Conservation (phyloP, 2,329 filamentous ascomycete species). For the Colletotrichum cuscutae region DNA sequence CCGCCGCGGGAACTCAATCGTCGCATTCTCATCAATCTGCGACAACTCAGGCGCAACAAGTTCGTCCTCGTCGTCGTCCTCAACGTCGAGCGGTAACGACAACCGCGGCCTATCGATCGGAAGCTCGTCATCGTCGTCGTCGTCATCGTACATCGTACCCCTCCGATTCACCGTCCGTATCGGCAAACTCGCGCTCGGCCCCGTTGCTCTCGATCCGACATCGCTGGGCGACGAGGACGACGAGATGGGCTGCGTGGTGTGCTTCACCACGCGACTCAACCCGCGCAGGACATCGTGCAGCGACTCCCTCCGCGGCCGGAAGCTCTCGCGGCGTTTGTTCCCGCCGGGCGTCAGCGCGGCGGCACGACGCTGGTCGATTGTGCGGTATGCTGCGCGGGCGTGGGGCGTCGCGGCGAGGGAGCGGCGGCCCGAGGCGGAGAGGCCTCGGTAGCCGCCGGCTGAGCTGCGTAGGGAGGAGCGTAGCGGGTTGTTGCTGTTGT, state of each 20-base stretch:
- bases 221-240: slow-evolving; percentile 58
- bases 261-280: slow-evolving; percentile 65
- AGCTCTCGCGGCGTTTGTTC: slow-evolving; percentile 63
- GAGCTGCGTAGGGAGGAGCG: slow-evolving; percentile 11
- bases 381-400: slow-evolving; percentile 67
- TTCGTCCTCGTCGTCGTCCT: slow-evolving; percentile 58
- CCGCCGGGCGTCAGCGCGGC: slow-evolving; percentile 70
- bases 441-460: slow-evolving; percentile 44
- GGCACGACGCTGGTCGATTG: slow-evolving; percentile 67
- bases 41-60: slow-evolving; percentile 64
- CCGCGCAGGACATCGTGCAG: slow-evolving; percentile 64
- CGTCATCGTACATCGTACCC: slow-evolving; percentile 35
- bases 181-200: slow-evolving; percentile 36
- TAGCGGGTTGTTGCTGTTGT: not conserved
- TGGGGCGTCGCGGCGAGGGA: slow-evolving; percentile 66
- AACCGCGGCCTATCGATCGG: slow-evolving; percentile 63
- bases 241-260: slow-evolving; percentile 55
- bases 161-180: slow-evolving; percentile 39
- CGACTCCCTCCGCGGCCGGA: slow-evolving; percentile 66
- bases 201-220: not conserved
- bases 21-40: slow-evolving; percentile 63
- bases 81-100: slow-evolving; percentile 62
- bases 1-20: slow-evolving; percentile 69
- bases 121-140: slow-evolving; percentile 60
- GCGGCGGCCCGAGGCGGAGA: slow-evolving; percentile 57